phyloP scores from a whole-genome alignment of 495 filamentous ascomycete species.

The Evernia prunastri region DNA sequence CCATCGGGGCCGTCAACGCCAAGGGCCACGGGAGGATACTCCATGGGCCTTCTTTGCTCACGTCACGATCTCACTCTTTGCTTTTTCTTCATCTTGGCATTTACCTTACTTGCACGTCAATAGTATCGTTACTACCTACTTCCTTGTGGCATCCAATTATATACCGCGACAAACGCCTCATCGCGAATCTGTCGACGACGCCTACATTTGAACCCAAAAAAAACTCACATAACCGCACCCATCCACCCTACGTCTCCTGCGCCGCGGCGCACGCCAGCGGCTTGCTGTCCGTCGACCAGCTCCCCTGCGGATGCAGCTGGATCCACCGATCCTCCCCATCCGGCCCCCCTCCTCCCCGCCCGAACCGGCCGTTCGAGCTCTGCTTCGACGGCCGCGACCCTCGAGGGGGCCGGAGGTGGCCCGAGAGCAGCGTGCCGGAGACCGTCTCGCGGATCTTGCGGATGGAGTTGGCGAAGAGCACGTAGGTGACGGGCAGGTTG shows the following conservation, averaged over 20 bases:
- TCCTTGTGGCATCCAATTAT: no score
- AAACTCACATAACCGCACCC: no score
- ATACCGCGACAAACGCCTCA: no score
- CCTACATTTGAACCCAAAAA: no score
- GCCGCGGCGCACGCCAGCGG: neutral
- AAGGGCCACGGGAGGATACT: no score
- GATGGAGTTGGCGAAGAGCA: constrained; percentile 8
- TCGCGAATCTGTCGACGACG: no score
- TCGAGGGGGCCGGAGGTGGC: neutral
- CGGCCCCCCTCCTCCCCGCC: neutral
- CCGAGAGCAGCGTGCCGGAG: neutral
- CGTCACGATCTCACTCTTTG: no score
- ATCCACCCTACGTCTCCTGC: neutral
- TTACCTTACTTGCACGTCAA: no score
- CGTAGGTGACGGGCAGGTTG: constrained; percentile 37
- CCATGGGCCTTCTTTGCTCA: no score
- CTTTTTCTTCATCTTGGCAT: no score
- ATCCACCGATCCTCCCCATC: constrained; percentile 6
- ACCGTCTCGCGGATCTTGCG: neutral
- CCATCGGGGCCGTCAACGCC: no score
- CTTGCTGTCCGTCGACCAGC: neutral
- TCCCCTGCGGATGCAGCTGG: constrained; percentile 1
- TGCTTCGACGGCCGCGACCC: neutral
- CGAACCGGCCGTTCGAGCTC: neutral
- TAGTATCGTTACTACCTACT: no score